Conservation (phyloP, 257 asterid genomes). For the Penstemon eatonii region DNA sequence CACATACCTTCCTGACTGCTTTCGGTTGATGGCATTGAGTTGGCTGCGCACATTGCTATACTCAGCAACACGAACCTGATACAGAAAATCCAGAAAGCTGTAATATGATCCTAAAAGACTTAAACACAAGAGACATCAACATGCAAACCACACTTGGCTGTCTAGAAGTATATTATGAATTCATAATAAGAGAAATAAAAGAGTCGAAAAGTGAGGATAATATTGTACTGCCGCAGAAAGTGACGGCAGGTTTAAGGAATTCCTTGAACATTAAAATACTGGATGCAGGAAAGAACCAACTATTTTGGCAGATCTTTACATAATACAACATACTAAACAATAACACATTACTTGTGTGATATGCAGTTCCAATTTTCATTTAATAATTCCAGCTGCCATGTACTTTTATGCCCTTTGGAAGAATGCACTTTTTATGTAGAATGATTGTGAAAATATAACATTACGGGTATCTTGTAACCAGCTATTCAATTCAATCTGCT, state of each 20-base stretch:
- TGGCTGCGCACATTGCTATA: conserved; percentile 80
- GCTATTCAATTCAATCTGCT: conserved; percentile 5
- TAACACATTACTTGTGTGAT: conserved; percentile 1
- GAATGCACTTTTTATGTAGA: background rate
- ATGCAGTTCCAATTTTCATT: background rate
- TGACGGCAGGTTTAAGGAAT: conserved; percentile 15
- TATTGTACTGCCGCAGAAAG: background rate
- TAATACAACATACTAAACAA: conserved; percentile 2
- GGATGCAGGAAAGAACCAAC: background rate
- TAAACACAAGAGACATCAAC: background rate
- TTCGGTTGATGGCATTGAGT: conserved; percentile 76
- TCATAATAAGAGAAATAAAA: conserved; percentile 2
- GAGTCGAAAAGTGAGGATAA: conserved; percentile 2
- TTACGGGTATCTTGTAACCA: background rate
- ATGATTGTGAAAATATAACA: background rate
- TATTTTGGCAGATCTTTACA: background rate
- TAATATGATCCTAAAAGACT: conserved; percentile 12
- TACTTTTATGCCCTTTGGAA: conserved; percentile 2
- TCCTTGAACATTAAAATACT: background rate
- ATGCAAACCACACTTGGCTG: background rate
- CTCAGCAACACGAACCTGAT: conserved; percentile 88
- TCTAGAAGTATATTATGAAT: background rate
- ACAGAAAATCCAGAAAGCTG: conserved; percentile 32
- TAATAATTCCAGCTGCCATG: background rate
- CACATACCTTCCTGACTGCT: conserved; percentile 81